Base-by-base conservation (phyloP, 2,329 filamentous ascomycete genomes). In the Claviceps purpurea region DNA sequence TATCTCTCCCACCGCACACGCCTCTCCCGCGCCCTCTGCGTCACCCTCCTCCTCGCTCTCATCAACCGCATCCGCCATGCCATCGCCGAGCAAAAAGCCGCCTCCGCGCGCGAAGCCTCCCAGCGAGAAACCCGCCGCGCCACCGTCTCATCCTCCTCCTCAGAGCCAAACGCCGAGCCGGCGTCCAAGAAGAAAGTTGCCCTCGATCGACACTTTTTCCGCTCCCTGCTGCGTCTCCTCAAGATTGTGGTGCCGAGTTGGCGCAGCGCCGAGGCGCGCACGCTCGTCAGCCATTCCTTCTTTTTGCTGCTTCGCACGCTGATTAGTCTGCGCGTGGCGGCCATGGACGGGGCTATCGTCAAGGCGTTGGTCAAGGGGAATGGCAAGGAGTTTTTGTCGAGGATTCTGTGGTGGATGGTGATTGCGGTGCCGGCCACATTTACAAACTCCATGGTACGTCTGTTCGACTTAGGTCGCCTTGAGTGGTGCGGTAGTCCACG, bases 331-430 rank as follows among this genome's bases (percentile, higher is more conserved):
- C 95, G 95, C 68, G 93, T 98, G 22, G 93, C 93, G 2, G 90
- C 95, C 67, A 83, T 98, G 74, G 93, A 98, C 68, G 93, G 93
- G 46, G 83, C 84, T 55, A 80, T 98, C 55, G 93, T 98, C 54
- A 95, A 93, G 70, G 90, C 82, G 57, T 72, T 98, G 52, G 90
- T 98, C 46, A 84, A 89, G 67, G 93, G 93, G 2, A 93, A 85
- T 59, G 93, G 91, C 16, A 87, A 82, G 67, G 89, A 95, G 58
- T 98, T 98, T 59, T 64, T 97, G 60, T 82, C 84, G 59, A 83
- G 89, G 0, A 82, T 98, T 60, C 79, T 94, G 5, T 96, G 91
- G 89, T 98, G 93, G 93, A 98, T 98, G 93, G 67, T 91, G 52
- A 93, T 98, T 58, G 91, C 93, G 26, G 78, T 98, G 16, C 93